Evolutionary conservation across 1,284 basidiomycete genomes (phyloP), one percentile per base, ranked within the genome.

Genomic region (Exsudoporus floridanus): DNA sequence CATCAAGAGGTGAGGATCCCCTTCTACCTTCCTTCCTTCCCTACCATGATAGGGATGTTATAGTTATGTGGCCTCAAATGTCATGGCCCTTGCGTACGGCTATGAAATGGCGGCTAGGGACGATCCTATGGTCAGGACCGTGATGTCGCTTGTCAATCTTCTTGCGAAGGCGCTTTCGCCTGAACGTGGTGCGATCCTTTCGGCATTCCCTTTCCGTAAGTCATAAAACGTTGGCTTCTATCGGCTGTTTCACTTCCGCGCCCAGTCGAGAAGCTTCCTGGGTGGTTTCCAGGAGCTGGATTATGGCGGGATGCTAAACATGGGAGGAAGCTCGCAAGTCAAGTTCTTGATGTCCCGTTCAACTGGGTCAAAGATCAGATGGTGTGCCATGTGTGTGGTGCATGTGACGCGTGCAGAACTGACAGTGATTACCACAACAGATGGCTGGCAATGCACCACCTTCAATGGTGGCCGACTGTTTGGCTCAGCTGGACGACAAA

Each of bases 231-330:
- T n/a, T 30, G 25, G 10, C 21, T 31, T 21, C 4, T 37, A 5
- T 28, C 14, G 4, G 14, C 28, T 7, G 18, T 33, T 37, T 57
- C 19, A 50, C 25, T 40, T 16, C 14, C 0, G 7, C 10, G 16
- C 28, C 36, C 50, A 78, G 77, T 79, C 30, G 64, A 69, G 31
- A 73, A 65, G 40, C 40, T 78, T 2, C 77, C 77, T 0, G 52
- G 54, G 1, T 78, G 77, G 76, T 66, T 78, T 28, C 75, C 76
- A 5, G 71, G 73, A 10, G 68, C 71, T 16, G 61, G 50, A 1
- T 74, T 77, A 58, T 71, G 76, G 56, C 60, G 63, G 5, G 43
- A 62, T 5, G 72, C 70, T 34, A 31, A 18, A 12, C 42, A 34
- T 56, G 54, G 42, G 16, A 53, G 41, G 37, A 49, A 40, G 25